Conservation (phyloP, 768 basidiomycete genomes). For the Mycena belliarum region DNA sequence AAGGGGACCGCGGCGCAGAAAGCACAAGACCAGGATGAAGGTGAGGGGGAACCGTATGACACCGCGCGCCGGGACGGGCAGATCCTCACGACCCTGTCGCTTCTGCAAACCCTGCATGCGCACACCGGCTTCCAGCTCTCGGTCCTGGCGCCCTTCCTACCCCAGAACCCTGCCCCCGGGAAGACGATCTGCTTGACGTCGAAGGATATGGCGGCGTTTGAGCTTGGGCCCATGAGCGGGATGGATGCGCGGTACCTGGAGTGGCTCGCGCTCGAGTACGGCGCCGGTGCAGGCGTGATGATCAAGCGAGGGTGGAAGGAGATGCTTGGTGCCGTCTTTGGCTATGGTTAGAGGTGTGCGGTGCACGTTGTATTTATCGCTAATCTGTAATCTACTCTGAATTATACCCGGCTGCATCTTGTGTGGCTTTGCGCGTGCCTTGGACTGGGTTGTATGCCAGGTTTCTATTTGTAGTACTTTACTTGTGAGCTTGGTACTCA, state of each 20-base stretch:
- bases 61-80: slow-evolving; percentile 31
- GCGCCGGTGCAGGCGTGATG: slow-evolving; percentile 39
- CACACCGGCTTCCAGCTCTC: slow-evolving; percentile 49
- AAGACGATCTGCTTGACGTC: slow-evolving; percentile 51
- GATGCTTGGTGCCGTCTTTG: slow-evolving; percentile 46
- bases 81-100: slow-evolving; percentile 44
- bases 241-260: slow-evolving; percentile 75
- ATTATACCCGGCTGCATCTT: slow-evolving; percentile 10
- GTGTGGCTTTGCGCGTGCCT: too few relatives aligned
- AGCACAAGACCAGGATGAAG: slow-evolving; percentile 14
- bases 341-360: slow-evolving; percentile 20
- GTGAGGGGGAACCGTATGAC: slow-evolving; percentile 23
- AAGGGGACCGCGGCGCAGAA: slow-evolving; percentile 32
- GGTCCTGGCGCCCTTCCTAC: slow-evolving; percentile 40
- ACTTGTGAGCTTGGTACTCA: too few relatives aligned
- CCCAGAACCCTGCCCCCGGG: slow-evolving; percentile 13
- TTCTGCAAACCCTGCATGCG: slow-evolving; percentile 42
- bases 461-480: too few relatives aligned
- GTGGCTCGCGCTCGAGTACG: slow-evolving; percentile 68
- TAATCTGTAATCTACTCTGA: slow-evolving; percentile 5
- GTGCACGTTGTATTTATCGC: slow-evolving; percentile 9
- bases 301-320: slow-evolving; percentile 55
- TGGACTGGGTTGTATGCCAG: too few relatives aligned
- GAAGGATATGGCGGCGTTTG: slow-evolving; percentile 65
- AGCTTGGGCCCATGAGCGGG: slow-evolving; percentile 71